Percentiles rank a stretch among this genome's conserved stretches.
phyloP scores from a whole-genome alignment of 768 basidiomycete species.

The Phaffia tasmanica region DNA sequence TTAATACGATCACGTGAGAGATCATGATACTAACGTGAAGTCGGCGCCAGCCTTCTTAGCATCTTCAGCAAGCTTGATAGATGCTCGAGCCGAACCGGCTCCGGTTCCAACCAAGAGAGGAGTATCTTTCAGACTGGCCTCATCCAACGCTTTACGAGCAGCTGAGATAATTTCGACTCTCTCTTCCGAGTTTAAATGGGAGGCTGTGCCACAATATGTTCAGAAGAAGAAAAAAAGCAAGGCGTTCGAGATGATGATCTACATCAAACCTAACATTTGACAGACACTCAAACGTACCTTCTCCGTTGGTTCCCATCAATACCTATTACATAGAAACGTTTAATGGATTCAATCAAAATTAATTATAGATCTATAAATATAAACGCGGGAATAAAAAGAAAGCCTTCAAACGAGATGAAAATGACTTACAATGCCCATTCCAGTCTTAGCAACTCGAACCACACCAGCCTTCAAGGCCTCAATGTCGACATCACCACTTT shows the following conservation, averaged over 20 bases:
- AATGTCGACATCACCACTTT: constrained; percentile 52
- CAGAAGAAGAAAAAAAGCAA: constrained; percentile 44
- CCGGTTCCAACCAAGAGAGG: constrained; percentile 75
- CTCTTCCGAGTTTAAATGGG: constrained; percentile 36
- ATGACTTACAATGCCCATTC: constrained; percentile 31
- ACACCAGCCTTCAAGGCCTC: constrained; percentile 58
- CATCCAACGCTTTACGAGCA: constrained; percentile 60
- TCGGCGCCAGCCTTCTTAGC: constrained; percentile 73
- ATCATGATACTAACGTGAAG: constrained; percentile 53
- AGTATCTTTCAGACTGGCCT: constrained; percentile 55
- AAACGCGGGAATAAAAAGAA: not conserved
- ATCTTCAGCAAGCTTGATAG: constrained; percentile 55
- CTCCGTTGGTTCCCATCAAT: constrained; percentile 37
- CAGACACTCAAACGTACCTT: constrained; percentile 53
- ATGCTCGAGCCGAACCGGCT: constrained; percentile 51
- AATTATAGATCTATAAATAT: not conserved
- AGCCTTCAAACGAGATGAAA: not conserved
- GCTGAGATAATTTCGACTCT: constrained; percentile 41
- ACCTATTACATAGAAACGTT: not conserved
- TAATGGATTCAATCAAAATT: not conserved
- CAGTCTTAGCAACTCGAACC: constrained; percentile 59
- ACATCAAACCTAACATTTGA: no score
- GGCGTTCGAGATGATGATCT: constrained; percentile 56
- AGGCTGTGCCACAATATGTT: constrained; percentile 25
- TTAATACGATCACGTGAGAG: constrained; percentile 26